Evolutionary conservation across 352 stramenopile genomes (phyloP), one percentile per base, ranked within the genome.

Genomic region (Saprolegnia parasitica): DNA sequence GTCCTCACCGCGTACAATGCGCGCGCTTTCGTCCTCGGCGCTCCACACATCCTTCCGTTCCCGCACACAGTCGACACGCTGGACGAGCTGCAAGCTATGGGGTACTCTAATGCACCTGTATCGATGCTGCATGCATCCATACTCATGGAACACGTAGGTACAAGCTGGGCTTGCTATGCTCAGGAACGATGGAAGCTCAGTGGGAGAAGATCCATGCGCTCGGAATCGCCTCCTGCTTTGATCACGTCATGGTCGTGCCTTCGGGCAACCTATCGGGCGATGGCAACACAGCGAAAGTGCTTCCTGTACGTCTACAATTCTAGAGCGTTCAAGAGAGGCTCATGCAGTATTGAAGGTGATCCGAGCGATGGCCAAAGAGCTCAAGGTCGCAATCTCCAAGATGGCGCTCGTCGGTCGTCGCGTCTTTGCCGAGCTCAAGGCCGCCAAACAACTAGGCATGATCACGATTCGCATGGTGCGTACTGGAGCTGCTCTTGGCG

Each of bases 401-500:
- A 78, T 95, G 35, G 78, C 90, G 26, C 92, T 95, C 37, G 83
- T 95, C 39, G 86, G 86, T 1, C 81, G 85, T 56, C 92, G 92
- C 65, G 82, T 87, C 13, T 95, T 95, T 65, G 92, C 90, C 60
- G 86, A 95, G 71, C 90, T 95, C 73, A 95, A 93, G 49, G 86
- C 83, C 3, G 86, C 84, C 1, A 95, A 95, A 64, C 81, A 83
- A 66, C 77, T 89, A 5, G 86, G 84, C 1, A 80, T 95, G 67
- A 76, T 91, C 23, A 95, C 86, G 10, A 79, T 88, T 40, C 82
- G 83, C 15, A 86, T 91, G 85, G 85, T 93, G 47, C 29, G 74
- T 77, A 52, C 46, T 52, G n/a, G n/a, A n/a, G n/a, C n/a, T 40
- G 26, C 24, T 16, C 6, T 3, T 10, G 8, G 32, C 9, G n/a